Percentiles rank a stretch among this genome's conserved stretches.
These are phyloP conservation scores for Colletotrichum limetticola DNA, from an alignment of 2,329 filamentous ascomycete species.

Conservation along the genomic window DNA sequence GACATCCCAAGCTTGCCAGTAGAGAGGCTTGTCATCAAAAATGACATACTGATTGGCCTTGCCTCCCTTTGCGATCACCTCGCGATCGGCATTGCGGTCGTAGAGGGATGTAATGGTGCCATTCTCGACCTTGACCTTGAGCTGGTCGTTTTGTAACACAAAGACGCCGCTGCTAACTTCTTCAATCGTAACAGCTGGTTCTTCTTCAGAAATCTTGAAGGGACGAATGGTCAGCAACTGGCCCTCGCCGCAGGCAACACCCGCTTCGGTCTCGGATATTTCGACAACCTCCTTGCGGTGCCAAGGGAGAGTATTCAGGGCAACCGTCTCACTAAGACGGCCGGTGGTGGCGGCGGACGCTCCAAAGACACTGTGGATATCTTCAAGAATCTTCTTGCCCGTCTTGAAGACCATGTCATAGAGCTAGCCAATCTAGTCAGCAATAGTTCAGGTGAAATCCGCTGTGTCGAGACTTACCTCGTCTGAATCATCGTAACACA, in stretches of 20 bases:
- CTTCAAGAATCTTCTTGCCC: conserved; percentile 76
- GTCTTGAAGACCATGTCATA: conserved; percentile 86
- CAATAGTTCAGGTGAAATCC: conserved; percentile 3
- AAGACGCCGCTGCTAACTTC: conserved; percentile 72
- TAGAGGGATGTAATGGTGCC: conserved; percentile 88
- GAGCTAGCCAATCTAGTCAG: conserved; percentile 58
- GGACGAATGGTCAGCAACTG: conserved; percentile 61
- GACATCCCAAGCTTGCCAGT: conserved; percentile 98
- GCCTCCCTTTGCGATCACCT: conserved; percentile 77
- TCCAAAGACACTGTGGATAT: conserved; percentile 75
- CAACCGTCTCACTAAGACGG: conserved; percentile 63
- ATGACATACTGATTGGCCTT: conserved; percentile 94
- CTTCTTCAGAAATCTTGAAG: conserved; percentile 57
- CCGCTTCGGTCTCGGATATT: conserved; percentile 63
- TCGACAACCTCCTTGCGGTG: conserved; percentile 78
- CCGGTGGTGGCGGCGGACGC: conserved; percentile 58
- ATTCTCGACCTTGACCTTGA: conserved; percentile 75
- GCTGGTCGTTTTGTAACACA: conserved; percentile 81
- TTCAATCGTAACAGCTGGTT: conserved; percentile 62
- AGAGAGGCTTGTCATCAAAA: conserved; percentile 96
- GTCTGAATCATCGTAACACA: conserved; percentile 97
- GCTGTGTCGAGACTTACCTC: conserved; percentile 58
- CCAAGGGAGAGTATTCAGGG: conserved; percentile 91
- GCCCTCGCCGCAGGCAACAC: conserved; percentile 67
- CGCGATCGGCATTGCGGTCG: conserved; percentile 78